These are phyloP conservation scores for Metschnikowia anglica DNA, from an alignment of 805 yeast genomes.

Conservation along the genomic window DNA sequence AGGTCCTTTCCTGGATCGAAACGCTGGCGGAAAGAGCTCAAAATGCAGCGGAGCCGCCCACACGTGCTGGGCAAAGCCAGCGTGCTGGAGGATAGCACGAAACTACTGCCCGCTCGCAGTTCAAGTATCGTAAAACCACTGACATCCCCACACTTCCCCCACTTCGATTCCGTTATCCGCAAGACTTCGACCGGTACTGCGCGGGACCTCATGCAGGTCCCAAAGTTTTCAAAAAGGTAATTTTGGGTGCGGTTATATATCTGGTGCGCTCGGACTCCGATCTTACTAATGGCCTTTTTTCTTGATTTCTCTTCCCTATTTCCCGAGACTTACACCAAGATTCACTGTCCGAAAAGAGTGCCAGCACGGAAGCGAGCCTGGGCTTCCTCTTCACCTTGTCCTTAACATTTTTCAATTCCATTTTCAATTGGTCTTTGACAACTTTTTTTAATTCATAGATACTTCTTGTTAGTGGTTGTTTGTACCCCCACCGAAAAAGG, in stretches of 20 bases:
- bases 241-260: conserved; percentile 8
- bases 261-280: background rate
- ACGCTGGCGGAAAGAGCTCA: background rate
- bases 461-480: background rate
- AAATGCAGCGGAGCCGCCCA: background rate
- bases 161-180: conserved; percentile 1
- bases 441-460: background rate
- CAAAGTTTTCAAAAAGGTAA: background rate
- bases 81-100: no score
- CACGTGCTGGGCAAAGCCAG: no score
- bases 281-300: background rate
- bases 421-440: background rate
- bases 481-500: background rate
- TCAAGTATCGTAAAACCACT: background rate
- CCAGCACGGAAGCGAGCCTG: background rate
- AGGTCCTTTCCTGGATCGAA: background rate
- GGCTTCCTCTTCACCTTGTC: background rate
- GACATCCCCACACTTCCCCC: conserved; percentile 8
- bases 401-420: background rate
- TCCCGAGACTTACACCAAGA: no score
- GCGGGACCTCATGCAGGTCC: conserved; percentile 4
- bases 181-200: background rate
- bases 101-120: no score
- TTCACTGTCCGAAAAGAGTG: no score
- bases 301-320: background rate